Evolutionary conservation across 345 rosid species (phyloP).

Genomic region (Lepidium sativum): DNA sequence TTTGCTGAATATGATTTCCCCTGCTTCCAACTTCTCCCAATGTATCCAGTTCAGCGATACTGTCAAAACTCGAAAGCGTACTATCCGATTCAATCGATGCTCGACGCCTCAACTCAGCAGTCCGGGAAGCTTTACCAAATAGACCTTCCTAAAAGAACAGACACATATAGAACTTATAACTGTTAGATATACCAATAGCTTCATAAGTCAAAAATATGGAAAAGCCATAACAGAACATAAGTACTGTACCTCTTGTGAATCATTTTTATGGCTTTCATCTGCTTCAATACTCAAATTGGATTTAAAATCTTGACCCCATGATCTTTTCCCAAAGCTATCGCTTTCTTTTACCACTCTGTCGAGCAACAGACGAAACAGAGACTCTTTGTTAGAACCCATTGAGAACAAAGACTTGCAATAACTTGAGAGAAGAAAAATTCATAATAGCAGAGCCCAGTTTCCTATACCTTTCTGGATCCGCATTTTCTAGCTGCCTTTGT

Average conservation of each 20-base stretch:
- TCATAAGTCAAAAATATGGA: not conserved
- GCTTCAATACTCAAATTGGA: slow-evolving; percentile 40
- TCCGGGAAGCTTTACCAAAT: slow-evolving; percentile 29
- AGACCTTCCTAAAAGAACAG: slow-evolving; percentile 36
- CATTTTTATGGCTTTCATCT: slow-evolving; percentile 33
- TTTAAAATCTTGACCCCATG: slow-evolving; percentile 44
- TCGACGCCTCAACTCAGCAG: slow-evolving; percentile 35
- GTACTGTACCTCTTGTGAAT: slow-evolving; percentile 39
- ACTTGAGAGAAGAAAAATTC: not conserved
- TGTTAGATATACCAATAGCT: not conserved
- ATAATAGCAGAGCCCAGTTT: not conserved
- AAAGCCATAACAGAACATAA: not conserved
- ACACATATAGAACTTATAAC: not conserved
- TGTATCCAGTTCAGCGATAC: slow-evolving; percentile 63
- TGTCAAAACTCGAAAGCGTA: slow-evolving; percentile 73
- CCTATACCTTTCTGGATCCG: slow-evolving; percentile 47
- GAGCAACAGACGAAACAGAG: slow-evolving; percentile 15
- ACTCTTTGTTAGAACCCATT: not conserved
- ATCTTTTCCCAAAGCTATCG: slow-evolving; percentile 32
- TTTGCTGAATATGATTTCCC: slow-evolving; percentile 32
- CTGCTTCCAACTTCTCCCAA: slow-evolving; percentile 45
- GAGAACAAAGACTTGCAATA: not conserved
- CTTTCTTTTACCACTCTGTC: slow-evolving; percentile 48
- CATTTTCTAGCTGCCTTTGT: slow-evolving; percentile 52
- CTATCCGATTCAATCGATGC: slow-evolving; percentile 65